A percentile compares a stretch with the other conserved stretches of the same genome.
These are phyloP conservation scores for Shiraia bambusicola DNA, from an alignment of 2,329 filamentous ascomycete species.

Conservation along the genomic window DNA sequence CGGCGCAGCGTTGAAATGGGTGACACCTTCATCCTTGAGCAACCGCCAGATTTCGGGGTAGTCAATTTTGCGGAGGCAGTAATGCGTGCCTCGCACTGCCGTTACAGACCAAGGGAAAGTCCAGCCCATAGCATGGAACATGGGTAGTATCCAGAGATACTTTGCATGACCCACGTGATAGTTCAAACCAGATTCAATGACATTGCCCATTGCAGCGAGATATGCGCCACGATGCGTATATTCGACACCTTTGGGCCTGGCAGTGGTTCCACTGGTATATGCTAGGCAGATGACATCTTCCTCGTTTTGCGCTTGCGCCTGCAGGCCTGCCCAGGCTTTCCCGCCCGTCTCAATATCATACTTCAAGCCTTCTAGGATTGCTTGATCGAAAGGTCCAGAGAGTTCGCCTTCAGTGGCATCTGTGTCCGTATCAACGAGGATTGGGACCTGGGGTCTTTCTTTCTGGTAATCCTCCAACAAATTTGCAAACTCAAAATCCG, in stretches of 20 bases:
- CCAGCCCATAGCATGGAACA: constrained; percentile 76
- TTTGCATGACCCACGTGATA: constrained; percentile 67
- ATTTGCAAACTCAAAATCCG: constrained; percentile 74
- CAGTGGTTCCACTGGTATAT: constrained; percentile 93
- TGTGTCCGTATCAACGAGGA: constrained; percentile 83
- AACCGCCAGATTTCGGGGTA: constrained; percentile 91
- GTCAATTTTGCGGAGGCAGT: constrained; percentile 92
- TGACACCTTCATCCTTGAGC: constrained; percentile 81
- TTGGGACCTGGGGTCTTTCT: constrained; percentile 62
- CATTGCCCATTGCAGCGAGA: constrained; percentile 78
- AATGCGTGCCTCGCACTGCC: constrained; percentile 89
- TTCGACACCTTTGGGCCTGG: constrained; percentile 86
- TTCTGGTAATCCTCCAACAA: constrained; percentile 68
- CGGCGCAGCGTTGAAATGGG: constrained; percentile 93
- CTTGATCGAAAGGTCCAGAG: constrained; percentile 79
- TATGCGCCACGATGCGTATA: constrained; percentile 89
- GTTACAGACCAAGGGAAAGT: constrained; percentile 93
- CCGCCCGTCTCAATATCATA: constrained; percentile 67
- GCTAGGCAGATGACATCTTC: constrained; percentile 82
- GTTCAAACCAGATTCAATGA: constrained; percentile 87
- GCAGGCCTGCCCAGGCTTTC: constrained; percentile 75
- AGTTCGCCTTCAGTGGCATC: constrained; percentile 73
- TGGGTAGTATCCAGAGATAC: constrained; percentile 89
- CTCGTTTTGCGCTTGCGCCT: constrained; percentile 71
- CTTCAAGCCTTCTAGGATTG: constrained; percentile 75